phyloP scores from a whole-genome alignment of 2,329 filamentous ascomycete species.

The Cordyceps fumosorosea region DNA sequence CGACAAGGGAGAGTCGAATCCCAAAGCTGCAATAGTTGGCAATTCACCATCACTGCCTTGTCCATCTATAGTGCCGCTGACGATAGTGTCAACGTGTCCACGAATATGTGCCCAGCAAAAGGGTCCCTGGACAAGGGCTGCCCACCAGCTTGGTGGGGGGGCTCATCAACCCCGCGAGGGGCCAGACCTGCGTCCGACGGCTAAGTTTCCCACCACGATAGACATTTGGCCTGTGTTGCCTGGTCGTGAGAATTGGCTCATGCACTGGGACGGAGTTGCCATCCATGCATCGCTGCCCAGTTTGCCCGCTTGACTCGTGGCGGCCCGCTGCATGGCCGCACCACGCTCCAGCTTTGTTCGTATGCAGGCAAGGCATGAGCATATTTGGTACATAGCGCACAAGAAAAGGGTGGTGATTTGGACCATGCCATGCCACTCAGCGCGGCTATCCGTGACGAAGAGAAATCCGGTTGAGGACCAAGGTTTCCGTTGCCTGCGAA shows the following conservation, averaged over 20 bases:
- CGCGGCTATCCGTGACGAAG: neutral
- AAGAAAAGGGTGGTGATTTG: neutral
- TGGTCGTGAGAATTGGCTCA: neutral
- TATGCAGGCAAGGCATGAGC: neutral
- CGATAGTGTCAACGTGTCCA: neutral
- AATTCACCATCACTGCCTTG: neutral
- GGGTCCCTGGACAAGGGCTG: neutral
- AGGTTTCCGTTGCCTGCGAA: too few relatives aligned
- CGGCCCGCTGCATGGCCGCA: neutral
- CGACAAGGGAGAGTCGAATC: neutral
- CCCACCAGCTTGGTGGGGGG: neutral
- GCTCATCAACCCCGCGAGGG: neutral
- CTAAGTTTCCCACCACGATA: neutral
- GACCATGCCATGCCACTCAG: neutral
- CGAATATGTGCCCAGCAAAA: neutral
- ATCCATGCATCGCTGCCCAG: slow-evolving; percentile 11
- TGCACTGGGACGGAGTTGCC: neutral
- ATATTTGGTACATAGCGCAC: neutral
- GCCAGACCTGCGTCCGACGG: neutral
- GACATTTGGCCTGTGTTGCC: neutral
- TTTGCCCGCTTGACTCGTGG: slow-evolving; percentile 1
- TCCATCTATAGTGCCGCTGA: neutral
- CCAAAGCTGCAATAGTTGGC: neutral
- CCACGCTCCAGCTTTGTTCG: neutral
- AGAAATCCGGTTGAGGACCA: too few relatives aligned